Percentiles rank a stretch among this genome's conserved stretches.
Conservation (phyloP, 202 grass and related monocot genomes). For the Digitaria exilis region DNA sequence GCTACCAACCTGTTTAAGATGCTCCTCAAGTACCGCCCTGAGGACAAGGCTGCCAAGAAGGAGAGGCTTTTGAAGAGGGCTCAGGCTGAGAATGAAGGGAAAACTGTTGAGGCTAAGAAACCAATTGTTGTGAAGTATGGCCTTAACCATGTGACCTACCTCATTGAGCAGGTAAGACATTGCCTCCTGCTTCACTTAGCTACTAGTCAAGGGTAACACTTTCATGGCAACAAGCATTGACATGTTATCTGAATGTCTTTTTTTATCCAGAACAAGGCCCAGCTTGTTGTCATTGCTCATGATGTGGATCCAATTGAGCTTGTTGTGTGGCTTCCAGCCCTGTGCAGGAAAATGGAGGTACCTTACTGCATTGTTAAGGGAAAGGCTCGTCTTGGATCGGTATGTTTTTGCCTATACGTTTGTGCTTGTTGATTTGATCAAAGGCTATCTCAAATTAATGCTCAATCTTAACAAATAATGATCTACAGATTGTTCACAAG, state of each 20-base stretch:
- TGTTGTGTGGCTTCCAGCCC: constrained; percentile 82
- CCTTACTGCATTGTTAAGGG: constrained; percentile 91
- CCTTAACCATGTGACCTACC: constrained; percentile 89
- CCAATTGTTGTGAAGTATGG: constrained; percentile 94
- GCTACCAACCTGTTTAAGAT: constrained; percentile 88
- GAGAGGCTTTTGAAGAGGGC: constrained; percentile 81
- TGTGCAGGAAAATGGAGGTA: constrained; percentile 92
- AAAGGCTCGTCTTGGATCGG: constrained; percentile 80
- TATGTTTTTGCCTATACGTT: background rate
- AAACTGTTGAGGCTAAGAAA: constrained; percentile 75
- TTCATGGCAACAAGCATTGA: background rate
- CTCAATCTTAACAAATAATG: background rate
- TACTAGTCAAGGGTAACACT: background rate
- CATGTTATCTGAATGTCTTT: background rate
- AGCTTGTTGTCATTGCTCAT: constrained; percentile 83
- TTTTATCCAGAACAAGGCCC: constrained; percentile 70
- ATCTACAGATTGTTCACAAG: constrained; percentile 81
- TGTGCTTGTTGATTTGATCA: background rate
- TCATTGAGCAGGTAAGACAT: constrained; percentile 78
- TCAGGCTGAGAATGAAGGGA: constrained; percentile 74
- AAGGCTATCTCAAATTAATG: background rate
- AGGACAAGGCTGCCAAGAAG: constrained; percentile 75
- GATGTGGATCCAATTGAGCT: constrained; percentile 90
- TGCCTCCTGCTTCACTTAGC: background rate
- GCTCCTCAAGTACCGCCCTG: constrained; percentile 84